Percentiles rank a stretch among this genome's conserved stretches.
Conservation (phyloP, 192 early-diverging fungal species). For the Backusella liffmaniae region DNA sequence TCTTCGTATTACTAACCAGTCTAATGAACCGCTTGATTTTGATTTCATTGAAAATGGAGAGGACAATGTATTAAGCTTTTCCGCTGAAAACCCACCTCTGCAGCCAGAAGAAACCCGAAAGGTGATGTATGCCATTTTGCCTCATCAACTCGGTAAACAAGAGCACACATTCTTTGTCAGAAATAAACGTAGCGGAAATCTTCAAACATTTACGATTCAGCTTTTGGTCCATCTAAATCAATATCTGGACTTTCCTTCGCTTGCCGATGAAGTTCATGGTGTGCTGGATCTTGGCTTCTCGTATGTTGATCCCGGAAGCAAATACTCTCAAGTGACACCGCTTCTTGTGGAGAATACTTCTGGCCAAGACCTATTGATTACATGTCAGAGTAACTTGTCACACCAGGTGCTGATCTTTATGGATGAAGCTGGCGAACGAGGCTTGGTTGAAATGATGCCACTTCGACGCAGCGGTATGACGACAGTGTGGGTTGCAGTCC, state of each 20-base stretch:
- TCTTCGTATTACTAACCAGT: conserved; percentile 48
- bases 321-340: conserved; percentile 72
- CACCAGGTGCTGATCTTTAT: conserved; percentile 79
- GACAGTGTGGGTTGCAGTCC: conserved; percentile 76
- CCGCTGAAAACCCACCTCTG: conserved; percentile 36
- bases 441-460: conserved; percentile 50
- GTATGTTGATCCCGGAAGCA: conserved; percentile 72
- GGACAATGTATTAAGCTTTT: conserved; percentile 33
- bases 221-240: conserved; percentile 50
- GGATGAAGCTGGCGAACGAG: conserved; percentile 53
- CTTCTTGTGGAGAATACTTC: conserved; percentile 71
- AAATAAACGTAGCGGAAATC: conserved; percentile 32
- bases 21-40: conserved; percentile 30
- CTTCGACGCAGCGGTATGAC: conserved; percentile 48
- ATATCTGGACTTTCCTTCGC: conserved; percentile 63
- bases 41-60: conserved; percentile 30
- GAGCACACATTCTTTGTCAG: conserved; percentile 47
- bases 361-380: conserved; percentile 64
- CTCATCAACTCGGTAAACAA: conserved; percentile 54
- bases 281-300: conserved; percentile 81
- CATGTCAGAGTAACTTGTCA: conserved; percentile 74
- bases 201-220: conserved; percentile 47
- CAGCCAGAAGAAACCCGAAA: conserved; percentile 53
- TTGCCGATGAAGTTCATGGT: conserved; percentile 49
- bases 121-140: conserved; percentile 53